Base-by-base conservation (phyloP, 495 filamentous ascomycete species). In the Trichoderma erinaceum region DNA sequence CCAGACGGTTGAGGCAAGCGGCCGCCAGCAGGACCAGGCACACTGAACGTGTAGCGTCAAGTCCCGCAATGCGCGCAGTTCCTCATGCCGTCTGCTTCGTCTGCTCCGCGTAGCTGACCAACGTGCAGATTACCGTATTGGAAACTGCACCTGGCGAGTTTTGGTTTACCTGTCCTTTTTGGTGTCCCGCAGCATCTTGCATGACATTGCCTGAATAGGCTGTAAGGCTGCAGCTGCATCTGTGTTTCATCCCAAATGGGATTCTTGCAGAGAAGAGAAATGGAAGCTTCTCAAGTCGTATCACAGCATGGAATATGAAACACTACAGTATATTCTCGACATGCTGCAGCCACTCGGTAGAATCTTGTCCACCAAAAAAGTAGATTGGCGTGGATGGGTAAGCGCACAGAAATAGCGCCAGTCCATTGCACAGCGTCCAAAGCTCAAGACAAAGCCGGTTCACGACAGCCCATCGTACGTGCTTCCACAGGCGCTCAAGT, bases 101-200 rank as follows among this genome's bases (percentile, higher is more conserved):
- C 18, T 52, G 48, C 48, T 52, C 48, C n/a, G 48, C 1, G 21
- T 38, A 38, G 35, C 35, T 38, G 21, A 1, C 21, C 43, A 16
- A 46, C 18, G 43, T 15, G 43, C 43, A 38, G 5, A 38, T 38
- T 46, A 46, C 43, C 43, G 6, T 46, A 18, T 46, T 15, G 43
- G 12, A 46, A 46, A 46, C 8, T 11, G 43, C 43, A 15, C 12
- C 18, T 1, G 48, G 48, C 48, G 21, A 21, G 10, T 25, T 21
- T 21, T 21, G 3, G 7, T 23, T 52, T 52, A 38, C 35, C 35
- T 48, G n/a, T 48, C 44, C 4, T 35, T 32, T 4, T 21, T 61
- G 25, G 56, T 61, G 56, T 61, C 27, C 29, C 56, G 56, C 56
- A 13, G 56, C 56, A 61, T 61, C 4, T 23, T 52, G 56, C 27